These are phyloP conservation scores for Pyrrhoderma noxium DNA, from an alignment of 1,284 basidiomycete species.

Conservation along the genomic window DNA sequence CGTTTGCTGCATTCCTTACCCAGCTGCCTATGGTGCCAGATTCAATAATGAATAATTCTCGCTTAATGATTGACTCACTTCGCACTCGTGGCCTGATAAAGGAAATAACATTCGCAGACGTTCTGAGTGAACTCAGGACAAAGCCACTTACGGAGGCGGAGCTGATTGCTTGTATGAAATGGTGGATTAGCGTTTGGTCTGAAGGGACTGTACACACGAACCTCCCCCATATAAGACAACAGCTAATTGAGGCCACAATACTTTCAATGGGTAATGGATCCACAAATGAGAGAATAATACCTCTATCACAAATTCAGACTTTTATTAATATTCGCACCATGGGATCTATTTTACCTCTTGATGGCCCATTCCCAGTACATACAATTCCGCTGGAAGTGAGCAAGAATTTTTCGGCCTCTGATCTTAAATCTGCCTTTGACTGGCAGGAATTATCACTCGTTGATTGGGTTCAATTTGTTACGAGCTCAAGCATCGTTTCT, in stretches of 20 bases:
- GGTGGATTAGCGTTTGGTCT: constrained; percentile 75
- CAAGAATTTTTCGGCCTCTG: constrained; percentile 50
- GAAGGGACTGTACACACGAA: constrained; percentile 35
- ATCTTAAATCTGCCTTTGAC: constrained; percentile 58
- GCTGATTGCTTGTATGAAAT: constrained; percentile 77
- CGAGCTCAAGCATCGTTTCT: constrained; percentile 38
- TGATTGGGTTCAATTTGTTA: constrained; percentile 72
- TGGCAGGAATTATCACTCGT: constrained; percentile 78
- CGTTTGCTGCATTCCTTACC: constrained; percentile 75
- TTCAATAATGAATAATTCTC: constrained; percentile 56
- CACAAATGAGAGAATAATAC: constrained; percentile 48
- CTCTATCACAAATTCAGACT: constrained; percentile 62
- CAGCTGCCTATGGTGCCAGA: constrained; percentile 73
- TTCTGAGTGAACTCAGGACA: constrained; percentile 71
- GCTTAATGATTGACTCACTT: constrained; percentile 59
- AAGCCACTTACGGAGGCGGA: constrained; percentile 72
- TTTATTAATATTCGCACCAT: constrained; percentile 68
- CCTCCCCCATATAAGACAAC: constrained; percentile 43
- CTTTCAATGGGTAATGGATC: constrained; percentile 39
- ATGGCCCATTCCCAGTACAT: constrained; percentile 75
- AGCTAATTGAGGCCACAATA: constrained; percentile 68
- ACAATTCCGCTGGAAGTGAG: constrained; percentile 71
- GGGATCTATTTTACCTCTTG: constrained; percentile 61
- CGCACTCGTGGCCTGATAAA: constrained; percentile 67
- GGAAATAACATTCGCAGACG: constrained; percentile 81